phyloP scores from a whole-genome alignment of 2,329 filamentous ascomycete species.

The Scytalidium sp. region DNA sequence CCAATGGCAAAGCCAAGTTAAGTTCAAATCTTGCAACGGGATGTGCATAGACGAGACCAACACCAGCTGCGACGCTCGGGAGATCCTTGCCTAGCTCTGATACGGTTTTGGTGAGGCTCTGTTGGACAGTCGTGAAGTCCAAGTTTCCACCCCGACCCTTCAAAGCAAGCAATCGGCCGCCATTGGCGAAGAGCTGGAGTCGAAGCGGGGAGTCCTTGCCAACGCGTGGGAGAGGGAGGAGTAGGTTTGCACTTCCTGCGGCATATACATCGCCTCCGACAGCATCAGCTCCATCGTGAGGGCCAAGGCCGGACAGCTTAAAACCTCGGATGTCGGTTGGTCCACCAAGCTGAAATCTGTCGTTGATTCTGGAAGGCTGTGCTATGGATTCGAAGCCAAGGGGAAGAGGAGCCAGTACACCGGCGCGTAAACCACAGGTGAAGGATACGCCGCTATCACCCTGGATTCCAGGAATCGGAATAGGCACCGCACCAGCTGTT shows the following conservation, averaged over 20 bases:
- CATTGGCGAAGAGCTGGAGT: conserved; percentile 88
- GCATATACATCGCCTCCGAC: conserved; percentile 91
- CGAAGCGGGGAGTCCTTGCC: conserved; percentile 82
- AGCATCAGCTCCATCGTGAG: conserved; percentile 80
- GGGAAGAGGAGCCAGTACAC: conserved; percentile 79
- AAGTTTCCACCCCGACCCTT: conserved; percentile 42
- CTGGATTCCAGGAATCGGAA: conserved; percentile 66
- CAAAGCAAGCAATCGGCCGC: conserved; percentile 78
- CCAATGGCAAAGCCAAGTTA: conserved; percentile 88
- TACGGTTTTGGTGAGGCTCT: conserved; percentile 54
- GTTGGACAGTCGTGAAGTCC: conserved; percentile 21
- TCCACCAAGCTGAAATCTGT: conserved; percentile 92
- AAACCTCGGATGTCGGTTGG: conserved; percentile 95
- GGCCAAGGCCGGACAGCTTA: conserved; percentile 82
- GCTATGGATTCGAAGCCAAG: conserved; percentile 53
- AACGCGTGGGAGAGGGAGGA: conserved; percentile 79
- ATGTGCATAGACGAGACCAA: conserved; percentile 93
- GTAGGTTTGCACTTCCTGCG: conserved; percentile 80
- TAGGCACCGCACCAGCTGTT: conserved; percentile 69
- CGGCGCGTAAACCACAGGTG: conserved; percentile 76
- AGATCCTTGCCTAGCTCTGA: conserved; percentile 69
- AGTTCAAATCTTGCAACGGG: conserved; percentile 91
- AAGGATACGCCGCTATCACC: conserved; percentile 76
- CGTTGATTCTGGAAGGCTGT: conserved; percentile 77
- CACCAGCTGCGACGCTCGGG: conserved; percentile 81